A percentile compares a stretch with the other conserved stretches of the same genome.
These are phyloP conservation scores for Cnidoscolus chayamansa DNA, from an alignment of 441 rosid species.

Conservation along the genomic window DNA sequence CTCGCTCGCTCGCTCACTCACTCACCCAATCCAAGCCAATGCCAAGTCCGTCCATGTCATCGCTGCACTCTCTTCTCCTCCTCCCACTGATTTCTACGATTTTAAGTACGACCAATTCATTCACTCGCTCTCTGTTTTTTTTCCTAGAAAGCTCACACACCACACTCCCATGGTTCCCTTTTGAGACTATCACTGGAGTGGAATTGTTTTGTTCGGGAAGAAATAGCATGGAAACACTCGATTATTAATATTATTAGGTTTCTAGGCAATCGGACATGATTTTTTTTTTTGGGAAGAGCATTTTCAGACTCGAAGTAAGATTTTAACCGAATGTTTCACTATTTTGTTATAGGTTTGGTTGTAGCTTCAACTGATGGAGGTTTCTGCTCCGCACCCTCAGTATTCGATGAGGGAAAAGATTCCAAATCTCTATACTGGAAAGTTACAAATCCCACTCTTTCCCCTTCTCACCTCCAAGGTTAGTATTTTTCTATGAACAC, in stretches of 20 bases:
- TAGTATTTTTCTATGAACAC: background rate
- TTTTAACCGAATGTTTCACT: background rate
- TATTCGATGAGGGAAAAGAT: constrained; percentile 29
- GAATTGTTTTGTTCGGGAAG: background rate
- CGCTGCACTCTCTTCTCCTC: background rate
- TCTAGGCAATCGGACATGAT: background rate
- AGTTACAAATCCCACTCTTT: constrained; percentile 74
- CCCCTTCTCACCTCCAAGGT: constrained; percentile 87
- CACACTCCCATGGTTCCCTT: too few relatives aligned
- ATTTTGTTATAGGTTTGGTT: constrained; percentile 37
- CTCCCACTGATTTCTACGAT: background rate
- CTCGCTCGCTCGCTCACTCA: background rate
- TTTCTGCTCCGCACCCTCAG: constrained; percentile 64
- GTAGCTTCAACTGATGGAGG: constrained; percentile 46
- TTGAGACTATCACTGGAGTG: background rate
- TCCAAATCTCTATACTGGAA: constrained; percentile 66
- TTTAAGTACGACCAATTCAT: background rate
- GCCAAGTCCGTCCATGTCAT: background rate
- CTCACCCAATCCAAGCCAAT: background rate
- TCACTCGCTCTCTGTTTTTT: background rate
- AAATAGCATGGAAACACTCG: background rate
- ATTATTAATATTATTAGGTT: background rate
- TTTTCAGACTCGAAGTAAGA: background rate
- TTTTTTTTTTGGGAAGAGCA: background rate
- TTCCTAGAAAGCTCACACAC: background rate